A percentile compares a stretch with the other conserved stretches of the same genome.
These are phyloP conservation scores for Phytophthora quininea DNA, from an alignment of 352 stramenopile genomes.

Conservation along the genomic window DNA sequence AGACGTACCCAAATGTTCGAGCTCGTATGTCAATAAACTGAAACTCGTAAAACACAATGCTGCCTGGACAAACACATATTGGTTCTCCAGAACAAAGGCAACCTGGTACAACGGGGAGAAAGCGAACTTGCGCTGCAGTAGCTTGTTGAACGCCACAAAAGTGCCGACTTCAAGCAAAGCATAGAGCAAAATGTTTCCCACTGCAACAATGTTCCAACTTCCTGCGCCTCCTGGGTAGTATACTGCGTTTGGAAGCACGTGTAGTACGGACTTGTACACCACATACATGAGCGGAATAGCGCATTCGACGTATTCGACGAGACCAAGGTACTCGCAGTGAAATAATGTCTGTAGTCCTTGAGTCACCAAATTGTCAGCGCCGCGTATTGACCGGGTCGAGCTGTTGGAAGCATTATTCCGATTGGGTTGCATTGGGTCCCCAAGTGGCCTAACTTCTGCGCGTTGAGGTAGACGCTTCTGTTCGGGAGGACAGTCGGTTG, in stretches of 20 bases:
- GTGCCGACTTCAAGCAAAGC: constrained; percentile 34
- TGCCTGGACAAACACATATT: constrained; percentile 16
- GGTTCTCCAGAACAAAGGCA: constrained; percentile 40
- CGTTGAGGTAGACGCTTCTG: no score
- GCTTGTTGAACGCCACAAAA: constrained; percentile 22
- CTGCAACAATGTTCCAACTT: background rate
- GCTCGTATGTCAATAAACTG: constrained; percentile 21
- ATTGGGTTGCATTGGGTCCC: no score
- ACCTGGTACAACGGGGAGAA: constrained; percentile 37
- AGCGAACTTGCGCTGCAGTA: constrained; percentile 31
- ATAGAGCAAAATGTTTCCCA: constrained; percentile 29
- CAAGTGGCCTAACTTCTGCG: no score
- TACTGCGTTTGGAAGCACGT: constrained; percentile 31
- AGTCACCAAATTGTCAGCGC: no score
- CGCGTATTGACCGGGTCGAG: no score
- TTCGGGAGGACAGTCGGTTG: no score
- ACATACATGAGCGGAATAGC: constrained; percentile 37
- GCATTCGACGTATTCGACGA: constrained; percentile 47
- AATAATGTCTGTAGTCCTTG: constrained; percentile 37
- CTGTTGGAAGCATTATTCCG: no score
- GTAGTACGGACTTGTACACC: constrained; percentile 33
- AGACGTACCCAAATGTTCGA: constrained; percentile 11
- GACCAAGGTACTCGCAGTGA: constrained; percentile 34
- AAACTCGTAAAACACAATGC: constrained; percentile 2
- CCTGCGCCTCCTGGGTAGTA: constrained; percentile 27